These are phyloP conservation scores for Parasitella parasitica DNA, from an alignment of 371 early-diverging fungal species.

Conservation along the genomic window DNA sequence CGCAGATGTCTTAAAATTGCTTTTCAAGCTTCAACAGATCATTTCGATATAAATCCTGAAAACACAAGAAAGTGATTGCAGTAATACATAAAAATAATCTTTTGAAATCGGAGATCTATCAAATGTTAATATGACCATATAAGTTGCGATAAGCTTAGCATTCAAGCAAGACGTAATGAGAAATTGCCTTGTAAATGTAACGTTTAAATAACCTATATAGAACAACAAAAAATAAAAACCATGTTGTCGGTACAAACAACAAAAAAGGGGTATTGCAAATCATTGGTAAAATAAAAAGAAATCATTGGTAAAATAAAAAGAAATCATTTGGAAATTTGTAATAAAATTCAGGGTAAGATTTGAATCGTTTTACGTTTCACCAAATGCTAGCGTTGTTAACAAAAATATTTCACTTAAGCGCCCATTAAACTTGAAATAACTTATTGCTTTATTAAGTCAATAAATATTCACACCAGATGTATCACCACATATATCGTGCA, in stretches of 20 bases:
- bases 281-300: background rate
- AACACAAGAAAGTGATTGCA: background rate
- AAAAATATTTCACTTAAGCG: background rate
- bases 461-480: slow-evolving; percentile 21
- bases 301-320: too few species aligned
- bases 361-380: slow-evolving; percentile 7
- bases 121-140: background rate
- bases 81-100: background rate
- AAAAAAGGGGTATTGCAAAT: too few species aligned
- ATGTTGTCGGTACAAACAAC: background rate
- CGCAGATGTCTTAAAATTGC: background rate
- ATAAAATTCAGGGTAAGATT: background rate
- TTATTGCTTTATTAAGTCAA: slow-evolving; percentile 6
- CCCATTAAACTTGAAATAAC: background rate
- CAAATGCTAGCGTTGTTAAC: slow-evolving; percentile 5
- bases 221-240: background rate
- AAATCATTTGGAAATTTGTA: background rate
- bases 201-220: background rate
- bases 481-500: slow-evolving; percentile 20
- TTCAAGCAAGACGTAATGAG: background rate
- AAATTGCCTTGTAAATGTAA: background rate
- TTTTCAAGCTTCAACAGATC: background rate
- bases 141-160: background rate
- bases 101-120: background rate
- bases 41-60: background rate